Evolutionary conservation across 345 rosid genomes (phyloP).

Genomic region (Geranium rotundifolium): DNA sequence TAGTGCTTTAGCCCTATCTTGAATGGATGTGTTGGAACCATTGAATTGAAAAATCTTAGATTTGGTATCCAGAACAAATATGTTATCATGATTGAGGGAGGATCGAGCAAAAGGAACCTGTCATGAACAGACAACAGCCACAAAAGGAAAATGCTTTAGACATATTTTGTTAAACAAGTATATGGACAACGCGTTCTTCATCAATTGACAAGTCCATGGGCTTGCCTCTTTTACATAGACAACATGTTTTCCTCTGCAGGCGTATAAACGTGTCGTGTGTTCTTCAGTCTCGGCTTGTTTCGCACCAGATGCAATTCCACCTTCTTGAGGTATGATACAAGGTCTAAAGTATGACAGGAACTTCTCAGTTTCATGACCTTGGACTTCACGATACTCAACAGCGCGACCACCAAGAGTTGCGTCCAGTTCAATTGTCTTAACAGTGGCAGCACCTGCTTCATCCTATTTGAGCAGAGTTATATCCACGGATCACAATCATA

Average conservation of each 20-base stretch:
- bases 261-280: slow-evolving; percentile 65
- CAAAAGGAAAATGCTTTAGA: not conserved
- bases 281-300: slow-evolving; percentile 69
- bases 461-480: slow-evolving; percentile 42
- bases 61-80: slow-evolving; percentile 87
- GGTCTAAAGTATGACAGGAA: slow-evolving; percentile 94
- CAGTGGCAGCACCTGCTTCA: slow-evolving; percentile 85
- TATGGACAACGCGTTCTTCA: not conserved
- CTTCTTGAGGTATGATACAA: slow-evolving; percentile 91
- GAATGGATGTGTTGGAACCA: slow-evolving; percentile 93
- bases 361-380: slow-evolving; percentile 91
- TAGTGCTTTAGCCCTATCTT: slow-evolving; percentile 98
- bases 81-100: slow-evolving; percentile 89
- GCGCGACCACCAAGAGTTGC: slow-evolving; percentile 99
- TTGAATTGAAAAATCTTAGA: slow-evolving; percentile 88
- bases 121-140: slow-evolving; percentile 9
- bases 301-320: slow-evolving; percentile 83
- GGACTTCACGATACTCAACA: slow-evolving; percentile 94
- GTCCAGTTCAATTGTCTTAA: slow-evolving; percentile 91
- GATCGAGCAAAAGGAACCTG: slow-evolving; percentile 94
- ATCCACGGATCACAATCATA: not conserved
- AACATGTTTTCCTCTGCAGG: slow-evolving; percentile 88
- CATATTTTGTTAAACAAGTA: not conserved
- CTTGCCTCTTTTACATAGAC: slow-evolving; percentile 94
- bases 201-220: slow-evolving; percentile 2